Evolutionary conservation across 768 basidiomycete species (phyloP).

Genomic region (Boletellus ananas): DNA sequence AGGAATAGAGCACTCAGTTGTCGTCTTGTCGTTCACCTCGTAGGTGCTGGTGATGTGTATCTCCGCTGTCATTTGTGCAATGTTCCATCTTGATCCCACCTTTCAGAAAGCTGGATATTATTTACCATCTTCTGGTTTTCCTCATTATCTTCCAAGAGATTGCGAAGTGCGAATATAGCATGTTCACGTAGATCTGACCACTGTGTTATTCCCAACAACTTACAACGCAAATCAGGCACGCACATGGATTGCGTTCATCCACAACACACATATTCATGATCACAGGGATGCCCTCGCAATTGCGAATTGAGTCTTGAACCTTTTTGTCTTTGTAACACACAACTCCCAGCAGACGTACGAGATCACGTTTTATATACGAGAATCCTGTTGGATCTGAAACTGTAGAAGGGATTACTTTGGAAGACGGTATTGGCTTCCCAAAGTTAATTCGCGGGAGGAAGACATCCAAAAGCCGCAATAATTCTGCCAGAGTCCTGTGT

Average conservation of each 20-base stretch:
- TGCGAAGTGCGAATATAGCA: slow-evolving; percentile 80
- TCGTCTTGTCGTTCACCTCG: slow-evolving; percentile 1
- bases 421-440: slow-evolving; percentile 49
- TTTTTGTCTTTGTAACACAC: slow-evolving; percentile 59
- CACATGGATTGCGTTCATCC: slow-evolving; percentile 91
- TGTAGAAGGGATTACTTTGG: slow-evolving; percentile 14
- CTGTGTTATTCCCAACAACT: slow-evolving; percentile 3
- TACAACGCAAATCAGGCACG: slow-evolving; percentile 32
- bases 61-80: slow-evolving; percentile 33
- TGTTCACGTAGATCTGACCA: slow-evolving; percentile 78
- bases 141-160: slow-evolving; percentile 68
- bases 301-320: slow-evolving; percentile 73
- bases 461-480: slow-evolving; percentile 69
- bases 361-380: slow-evolving; percentile 80
- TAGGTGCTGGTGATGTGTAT: not conserved
- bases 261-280: slow-evolving; percentile 87
- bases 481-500: slow-evolving; percentile 52
- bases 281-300: slow-evolving; percentile 70
- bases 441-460: slow-evolving; percentile 86
- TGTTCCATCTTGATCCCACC: slow-evolving; percentile 56
- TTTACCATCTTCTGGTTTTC: slow-evolving; percentile 81
- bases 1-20: slow-evolving; percentile 16
- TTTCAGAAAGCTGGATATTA: slow-evolving; percentile 59
- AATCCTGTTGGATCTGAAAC: slow-evolving; percentile 55
- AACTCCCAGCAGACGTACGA: slow-evolving; percentile 84